Percentiles rank a stretch among this genome's conserved stretches.
Conservation (phyloP, 2,329 filamentous ascomycete genomes). For the Elsinoe perseae region DNA sequence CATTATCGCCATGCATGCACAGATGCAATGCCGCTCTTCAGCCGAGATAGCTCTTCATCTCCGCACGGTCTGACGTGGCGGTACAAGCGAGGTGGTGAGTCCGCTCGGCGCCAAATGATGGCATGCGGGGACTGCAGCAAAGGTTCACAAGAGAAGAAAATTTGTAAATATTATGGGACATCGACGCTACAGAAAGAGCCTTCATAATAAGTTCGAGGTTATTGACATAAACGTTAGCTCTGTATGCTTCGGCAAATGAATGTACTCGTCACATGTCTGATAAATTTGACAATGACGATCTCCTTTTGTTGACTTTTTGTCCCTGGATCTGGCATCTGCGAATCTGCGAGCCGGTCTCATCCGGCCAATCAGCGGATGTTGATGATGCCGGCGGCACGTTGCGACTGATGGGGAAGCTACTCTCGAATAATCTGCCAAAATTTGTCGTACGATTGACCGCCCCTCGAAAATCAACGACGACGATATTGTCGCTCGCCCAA, state of each 20-base stretch:
- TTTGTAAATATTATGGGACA: no score
- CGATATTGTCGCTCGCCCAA: background rate
- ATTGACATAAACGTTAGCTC: no score
- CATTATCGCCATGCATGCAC: background rate
- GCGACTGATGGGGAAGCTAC: constrained; percentile 7
- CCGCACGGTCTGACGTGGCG: background rate
- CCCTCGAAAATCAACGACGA: background rate
- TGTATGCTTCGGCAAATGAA: no score
- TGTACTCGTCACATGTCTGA: background rate
- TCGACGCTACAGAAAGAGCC: no score
- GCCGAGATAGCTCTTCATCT: background rate
- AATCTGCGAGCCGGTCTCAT: background rate
- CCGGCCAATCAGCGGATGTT: constrained; percentile 1
- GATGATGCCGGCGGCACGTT: background rate
- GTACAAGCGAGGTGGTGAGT: constrained; percentile 8
- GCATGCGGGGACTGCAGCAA: background rate
- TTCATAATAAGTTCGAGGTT: no score
- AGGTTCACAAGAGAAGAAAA: background rate
- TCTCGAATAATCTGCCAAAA: background rate
- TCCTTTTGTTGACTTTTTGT: background rate
- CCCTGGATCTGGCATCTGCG: background rate
- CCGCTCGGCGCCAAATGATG: background rate
- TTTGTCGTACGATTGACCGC: constrained; percentile 4
- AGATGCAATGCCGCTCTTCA: background rate
- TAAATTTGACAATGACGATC: background rate